Evolutionary conservation across 1,284 basidiomycete genomes (phyloP), one percentile per base, ranked within the genome.

Genomic region (Melampsora americana): DNA sequence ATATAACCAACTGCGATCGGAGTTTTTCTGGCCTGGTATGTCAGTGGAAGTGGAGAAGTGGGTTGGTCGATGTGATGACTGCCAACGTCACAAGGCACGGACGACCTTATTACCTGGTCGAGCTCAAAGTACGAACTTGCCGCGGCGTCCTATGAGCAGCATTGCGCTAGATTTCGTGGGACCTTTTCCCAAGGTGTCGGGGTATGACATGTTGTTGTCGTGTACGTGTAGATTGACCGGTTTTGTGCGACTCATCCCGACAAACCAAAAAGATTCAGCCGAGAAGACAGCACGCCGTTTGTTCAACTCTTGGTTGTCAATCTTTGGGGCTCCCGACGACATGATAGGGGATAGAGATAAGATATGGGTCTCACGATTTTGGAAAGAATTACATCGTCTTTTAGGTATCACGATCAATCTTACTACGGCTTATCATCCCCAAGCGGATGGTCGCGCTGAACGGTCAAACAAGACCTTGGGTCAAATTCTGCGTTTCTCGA

Each of bases 21-120:
- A 59, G 9, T 67, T 67, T 14, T 67, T 67, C 23, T 67, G 66
- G 66, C 46, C 66, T 12, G 26, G 23, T 2, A 67, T 67, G 66
- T 7, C 1, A 4, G 23, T 3, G 7, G 44, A 48, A 0, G 66
- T 67, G 9, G 44, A 46, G 3, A 18, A 23, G 1, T 50, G 48
- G 11, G 44, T 50, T 0, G 26, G 35, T 5, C 12, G 6, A 0
- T 67, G 66, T n/a, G 26, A 6, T 5, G 16, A 28, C 3, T 67
- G 66, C 23, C 66, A 67, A 48, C 12, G 12, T 0, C 48, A 46
- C 5, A 67, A 67, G 23, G 46, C 44, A 5, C 23, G 46, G 4
- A 50, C 66, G 1, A 67, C 66, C 5, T 28, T 50, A 1, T 32
- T 50, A 30, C 28, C 66, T 16, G 66, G 44, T 1, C 30, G 39